Conservation (phyloP, 2,329 filamentous ascomycete species). For the Fusarium sp. region DNA sequence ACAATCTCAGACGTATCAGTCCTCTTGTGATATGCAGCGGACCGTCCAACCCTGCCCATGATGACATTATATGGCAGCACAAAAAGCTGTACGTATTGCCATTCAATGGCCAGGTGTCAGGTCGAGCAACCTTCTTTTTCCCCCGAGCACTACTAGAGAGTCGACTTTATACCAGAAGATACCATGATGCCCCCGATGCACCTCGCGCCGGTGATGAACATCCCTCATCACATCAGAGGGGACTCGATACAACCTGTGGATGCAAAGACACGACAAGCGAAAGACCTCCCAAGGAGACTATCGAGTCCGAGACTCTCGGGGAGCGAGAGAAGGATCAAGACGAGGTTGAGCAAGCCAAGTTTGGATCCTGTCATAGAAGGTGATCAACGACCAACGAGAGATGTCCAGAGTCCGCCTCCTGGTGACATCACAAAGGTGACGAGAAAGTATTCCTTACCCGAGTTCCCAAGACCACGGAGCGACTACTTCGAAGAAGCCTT, state of each 20-base stretch:
- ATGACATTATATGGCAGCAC: neutral
- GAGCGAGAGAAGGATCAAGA: constrained; percentile 34
- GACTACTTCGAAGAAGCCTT: constrained; percentile 61
- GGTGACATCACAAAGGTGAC: constrained; percentile 24
- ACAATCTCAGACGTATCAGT: neutral
- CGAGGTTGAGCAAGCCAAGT: constrained; percentile 32
- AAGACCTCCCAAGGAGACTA: neutral
- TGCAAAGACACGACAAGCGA: constrained; percentile 14
- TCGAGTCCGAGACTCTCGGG: constrained; percentile 12
- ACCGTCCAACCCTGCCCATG: neutral
- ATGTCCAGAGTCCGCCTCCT: constrained; percentile 22
- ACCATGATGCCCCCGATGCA: constrained; percentile 10
- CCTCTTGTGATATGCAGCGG: neutral
- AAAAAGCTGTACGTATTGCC: neutral
- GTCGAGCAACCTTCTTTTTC: neutral
- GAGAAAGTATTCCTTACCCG: constrained; percentile 36
- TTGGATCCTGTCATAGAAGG: constrained; percentile 49
- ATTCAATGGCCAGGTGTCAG: neutral
- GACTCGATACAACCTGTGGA: constrained; percentile 1
- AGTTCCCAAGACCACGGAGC: constrained; percentile 36
- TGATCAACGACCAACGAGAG: constrained; percentile 35
- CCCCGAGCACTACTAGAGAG: neutral
- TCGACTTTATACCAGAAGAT: too few relatives aligned
- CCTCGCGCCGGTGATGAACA: constrained; percentile 26
- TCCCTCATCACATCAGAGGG: constrained; percentile 11